phyloP scores from a whole-genome alignment of 2,329 filamentous ascomycete species.

The Xylariaceae sp. region DNA sequence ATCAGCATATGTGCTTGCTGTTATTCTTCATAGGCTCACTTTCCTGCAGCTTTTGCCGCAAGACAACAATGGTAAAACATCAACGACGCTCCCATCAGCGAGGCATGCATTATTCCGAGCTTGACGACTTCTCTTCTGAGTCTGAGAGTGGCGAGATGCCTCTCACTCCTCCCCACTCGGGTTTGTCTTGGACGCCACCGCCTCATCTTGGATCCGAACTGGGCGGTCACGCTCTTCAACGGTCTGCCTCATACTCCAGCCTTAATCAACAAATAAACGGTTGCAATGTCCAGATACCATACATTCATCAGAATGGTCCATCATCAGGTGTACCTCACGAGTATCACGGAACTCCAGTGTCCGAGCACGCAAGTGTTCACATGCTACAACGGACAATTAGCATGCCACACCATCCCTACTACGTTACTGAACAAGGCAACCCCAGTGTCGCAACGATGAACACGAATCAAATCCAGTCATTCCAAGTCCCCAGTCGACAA shows the following conservation, averaged over 20 bases:
- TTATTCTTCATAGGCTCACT: conserved; percentile 16
- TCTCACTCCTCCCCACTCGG: conserved; percentile 52
- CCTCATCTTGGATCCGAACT: conserved; percentile 37
- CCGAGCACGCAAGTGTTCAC: conserved; percentile 42
- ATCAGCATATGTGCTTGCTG: conserved; percentile 7
- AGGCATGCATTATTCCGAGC: conserved; percentile 52
- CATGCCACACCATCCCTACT: conserved; percentile 46
- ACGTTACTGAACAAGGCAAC: conserved; percentile 59
- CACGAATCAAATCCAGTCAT: conserved; percentile 46
- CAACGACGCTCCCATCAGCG: conserved; percentile 59
- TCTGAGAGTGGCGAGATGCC: conserved; percentile 58
- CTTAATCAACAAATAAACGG: conserved; percentile 49
- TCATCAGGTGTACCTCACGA: conserved; percentile 42
- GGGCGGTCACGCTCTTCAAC: conserved; percentile 42
- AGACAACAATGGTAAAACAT: conserved; percentile 68
- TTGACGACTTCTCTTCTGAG: conserved; percentile 53
- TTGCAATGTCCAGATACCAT: conserved; percentile 43
- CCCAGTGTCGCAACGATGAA: conserved; percentile 60
- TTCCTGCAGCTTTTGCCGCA: conserved; percentile 61
- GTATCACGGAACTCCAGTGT: conserved; percentile 40
- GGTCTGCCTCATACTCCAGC: conserved; percentile 52
- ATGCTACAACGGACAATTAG: conserved; percentile 48
- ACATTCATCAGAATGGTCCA: conserved; percentile 46
- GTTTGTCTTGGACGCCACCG: conserved; percentile 48
- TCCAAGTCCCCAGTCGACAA: conserved; percentile 50